Conservation (phyloP, 331 rosid species). For the Acacia pycnantha region DNA sequence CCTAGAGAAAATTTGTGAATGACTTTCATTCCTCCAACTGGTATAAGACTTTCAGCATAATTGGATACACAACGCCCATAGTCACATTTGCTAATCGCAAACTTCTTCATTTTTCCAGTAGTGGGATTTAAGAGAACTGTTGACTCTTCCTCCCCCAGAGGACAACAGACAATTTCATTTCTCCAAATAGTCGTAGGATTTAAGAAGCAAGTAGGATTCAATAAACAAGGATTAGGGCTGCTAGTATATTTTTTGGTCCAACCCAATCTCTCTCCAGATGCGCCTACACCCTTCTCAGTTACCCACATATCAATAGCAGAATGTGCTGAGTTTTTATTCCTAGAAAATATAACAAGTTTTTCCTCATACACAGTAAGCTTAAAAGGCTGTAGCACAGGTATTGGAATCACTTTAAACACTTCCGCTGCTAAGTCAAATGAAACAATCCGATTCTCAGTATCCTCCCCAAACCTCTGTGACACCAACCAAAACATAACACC, state of each 20-base stretch:
- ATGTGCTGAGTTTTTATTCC: neutral
- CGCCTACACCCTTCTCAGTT: neutral
- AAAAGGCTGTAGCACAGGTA: neutral
- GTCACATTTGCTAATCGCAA: too few species aligned
- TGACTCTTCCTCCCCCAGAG: neutral
- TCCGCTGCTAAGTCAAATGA: neutral
- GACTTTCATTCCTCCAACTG: conserved; percentile 12
- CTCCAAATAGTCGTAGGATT: neutral
- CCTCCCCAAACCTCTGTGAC: neutral
- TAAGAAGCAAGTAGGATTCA: too few species aligned
- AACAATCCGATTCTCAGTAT: neutral
- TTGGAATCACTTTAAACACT: neutral
- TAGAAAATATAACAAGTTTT: neutral
- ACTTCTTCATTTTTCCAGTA: too few species aligned
- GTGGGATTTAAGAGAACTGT: too few species aligned
- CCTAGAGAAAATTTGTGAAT: neutral
- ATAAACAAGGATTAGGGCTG: neutral
- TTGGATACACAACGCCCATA: too few species aligned
- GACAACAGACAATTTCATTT: neutral
- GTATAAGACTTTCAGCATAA: neutral
- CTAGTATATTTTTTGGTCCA: neutral
- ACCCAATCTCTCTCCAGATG: neutral
- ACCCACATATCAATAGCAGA: neutral
- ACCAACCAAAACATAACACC: conserved; percentile 28
- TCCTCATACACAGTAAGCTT: neutral